Evolutionary conservation across 1,284 basidiomycete genomes (phyloP).

Genomic region (Pisolithus thermaeus): DNA sequence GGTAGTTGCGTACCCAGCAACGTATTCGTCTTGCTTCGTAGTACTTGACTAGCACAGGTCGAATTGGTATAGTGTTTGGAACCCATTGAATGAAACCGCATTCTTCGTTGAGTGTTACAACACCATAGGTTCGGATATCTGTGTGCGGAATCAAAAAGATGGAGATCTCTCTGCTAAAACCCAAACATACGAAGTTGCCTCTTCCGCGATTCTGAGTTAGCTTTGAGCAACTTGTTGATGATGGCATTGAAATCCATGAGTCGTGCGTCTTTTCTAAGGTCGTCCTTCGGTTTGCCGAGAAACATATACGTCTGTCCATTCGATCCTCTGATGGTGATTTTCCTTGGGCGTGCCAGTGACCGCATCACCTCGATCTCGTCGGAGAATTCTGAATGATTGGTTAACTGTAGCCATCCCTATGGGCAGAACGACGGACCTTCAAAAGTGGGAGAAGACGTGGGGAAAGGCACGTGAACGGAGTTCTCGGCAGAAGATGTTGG

Average conservation of each 20-base stretch:
- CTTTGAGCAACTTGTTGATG: conserved; percentile 95
- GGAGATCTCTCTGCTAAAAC: background rate
- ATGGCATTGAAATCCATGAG: conserved; percentile 98
- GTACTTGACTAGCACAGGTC: conserved; percentile 70
- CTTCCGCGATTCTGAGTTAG: conserved; percentile 88
- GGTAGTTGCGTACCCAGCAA: conserved; percentile 49
- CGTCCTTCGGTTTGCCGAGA: conserved; percentile 97
- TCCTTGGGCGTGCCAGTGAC: conserved; percentile 89
- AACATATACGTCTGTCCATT: conserved; percentile 88
- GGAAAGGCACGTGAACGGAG: conserved; percentile 79
- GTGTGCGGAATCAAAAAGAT: conserved; percentile 6
- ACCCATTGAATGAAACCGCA: conserved; percentile 99
- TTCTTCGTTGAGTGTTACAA: conserved; percentile 95
- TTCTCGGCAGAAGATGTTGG: conserved; percentile 54
- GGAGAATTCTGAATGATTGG: conserved; percentile 51
- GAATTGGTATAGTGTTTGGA: conserved; percentile 84
- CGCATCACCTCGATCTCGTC: conserved; percentile 91
- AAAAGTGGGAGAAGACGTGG: conserved; percentile 73
- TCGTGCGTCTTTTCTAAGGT: conserved; percentile 94
- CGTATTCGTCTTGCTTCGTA: conserved; percentile 64
- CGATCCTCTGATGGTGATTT: conserved; percentile 81
- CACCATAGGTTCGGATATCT: conserved; percentile 96
- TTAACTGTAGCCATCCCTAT: background rate
- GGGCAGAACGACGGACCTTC: conserved; percentile 40
- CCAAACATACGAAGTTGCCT: conserved; percentile 73